Percentiles rank a stretch among this genome's conserved stretches.
phyloP scores from a whole-genome alignment of 1,139 yeast genomes.

The Hyphopichia fennica region DNA sequence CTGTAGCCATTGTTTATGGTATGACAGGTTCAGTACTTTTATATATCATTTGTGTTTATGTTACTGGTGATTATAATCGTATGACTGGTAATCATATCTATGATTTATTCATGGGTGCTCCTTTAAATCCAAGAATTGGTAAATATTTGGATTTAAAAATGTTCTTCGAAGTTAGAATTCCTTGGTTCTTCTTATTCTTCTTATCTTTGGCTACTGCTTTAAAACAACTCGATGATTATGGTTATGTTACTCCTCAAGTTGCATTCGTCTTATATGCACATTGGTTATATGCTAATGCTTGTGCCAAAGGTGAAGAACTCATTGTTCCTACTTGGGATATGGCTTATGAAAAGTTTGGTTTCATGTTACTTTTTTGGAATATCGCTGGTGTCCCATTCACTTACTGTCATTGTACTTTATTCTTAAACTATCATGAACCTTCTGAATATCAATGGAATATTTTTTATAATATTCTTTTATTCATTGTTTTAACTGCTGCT shows the following conservation, averaged over 20 bases:
- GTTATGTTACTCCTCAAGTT: slow-evolving; percentile 76
- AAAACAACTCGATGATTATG: slow-evolving; percentile 79
- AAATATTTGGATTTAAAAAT: slow-evolving; percentile 83
- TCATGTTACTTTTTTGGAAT: slow-evolving; percentile 97
- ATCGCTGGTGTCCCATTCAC: slow-evolving; percentile 99
- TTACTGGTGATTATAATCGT: slow-evolving; percentile 75
- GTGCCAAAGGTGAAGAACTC: slow-evolving; percentile 95
- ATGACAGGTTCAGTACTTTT: slow-evolving; percentile 59
- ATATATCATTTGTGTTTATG: slow-evolving; percentile 63
- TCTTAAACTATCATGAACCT: slow-evolving; percentile 79
- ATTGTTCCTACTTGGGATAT: slow-evolving; percentile 99
- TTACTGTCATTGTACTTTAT: slow-evolving; percentile 90
- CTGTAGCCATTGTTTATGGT: slow-evolving; percentile 83
- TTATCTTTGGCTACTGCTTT: slow-evolving; percentile 71
- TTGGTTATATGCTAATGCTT: slow-evolving; percentile 94
- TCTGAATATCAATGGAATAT: slow-evolving; percentile 73
- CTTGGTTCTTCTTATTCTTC: slow-evolving; percentile 91
- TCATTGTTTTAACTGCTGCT: slow-evolving; percentile 59
- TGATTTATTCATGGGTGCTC: slow-evolving; percentile 96
- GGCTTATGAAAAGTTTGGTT: slow-evolving; percentile 98
- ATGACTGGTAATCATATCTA: slow-evolving; percentile 90
- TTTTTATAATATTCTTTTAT: slow-evolving; percentile 55
- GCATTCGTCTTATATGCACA: slow-evolving; percentile 76
- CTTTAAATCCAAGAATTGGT: slow-evolving; percentile 93
- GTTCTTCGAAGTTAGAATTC: slow-evolving; percentile 96